phyloP scores from a whole-genome alignment of 2,329 filamentous ascomycete genomes.

The Pseudohalonectria lignicola region DNA sequence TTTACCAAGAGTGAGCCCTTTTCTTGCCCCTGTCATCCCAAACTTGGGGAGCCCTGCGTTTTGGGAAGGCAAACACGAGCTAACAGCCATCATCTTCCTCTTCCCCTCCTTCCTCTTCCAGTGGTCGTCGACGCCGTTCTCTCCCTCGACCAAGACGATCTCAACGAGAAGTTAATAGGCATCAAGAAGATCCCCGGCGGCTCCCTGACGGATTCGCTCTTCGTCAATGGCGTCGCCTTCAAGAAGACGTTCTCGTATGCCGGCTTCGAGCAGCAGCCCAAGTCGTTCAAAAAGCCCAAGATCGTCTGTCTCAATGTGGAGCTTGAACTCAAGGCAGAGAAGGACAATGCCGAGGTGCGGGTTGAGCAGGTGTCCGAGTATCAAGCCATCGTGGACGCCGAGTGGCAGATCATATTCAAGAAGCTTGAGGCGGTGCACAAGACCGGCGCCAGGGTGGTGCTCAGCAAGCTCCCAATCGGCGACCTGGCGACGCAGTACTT shows the following conservation, averaged over 20 bases:
- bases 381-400: conserved; percentile 96
- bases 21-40: background rate
- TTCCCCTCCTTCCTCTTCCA: conserved; percentile 26
- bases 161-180: conserved; percentile 96
- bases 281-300: conserved; percentile 86
- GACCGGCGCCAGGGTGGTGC: conserved; percentile 87
- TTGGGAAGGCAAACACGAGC: conserved; percentile 3
- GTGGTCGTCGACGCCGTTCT: conserved; percentile 98
- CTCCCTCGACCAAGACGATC: conserved; percentile 88
- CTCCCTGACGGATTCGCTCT: conserved; percentile 89
- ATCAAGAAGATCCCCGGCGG: conserved; percentile 98
- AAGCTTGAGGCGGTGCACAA: conserved; percentile 93
- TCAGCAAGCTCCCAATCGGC: conserved; percentile 94
- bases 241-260: conserved; percentile 99
- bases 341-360: conserved; percentile 96
- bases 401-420: conserved; percentile 99
- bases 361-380: conserved; percentile 99
- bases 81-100: no score
- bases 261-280: conserved; percentile 98
- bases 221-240: conserved; percentile 96
- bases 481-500: conserved; percentile 97
- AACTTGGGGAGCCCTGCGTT: no score
- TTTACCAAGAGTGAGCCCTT: conserved; percentile 79
- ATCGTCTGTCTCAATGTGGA: conserved; percentile 97
- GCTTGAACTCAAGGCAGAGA: conserved; percentile 95